Evolutionary conservation across 2,329 filamentous ascomycete genomes (phyloP), one percentile per base, ranked within the genome.

Genomic region (Ceratocystis diversiconidia): DNA sequence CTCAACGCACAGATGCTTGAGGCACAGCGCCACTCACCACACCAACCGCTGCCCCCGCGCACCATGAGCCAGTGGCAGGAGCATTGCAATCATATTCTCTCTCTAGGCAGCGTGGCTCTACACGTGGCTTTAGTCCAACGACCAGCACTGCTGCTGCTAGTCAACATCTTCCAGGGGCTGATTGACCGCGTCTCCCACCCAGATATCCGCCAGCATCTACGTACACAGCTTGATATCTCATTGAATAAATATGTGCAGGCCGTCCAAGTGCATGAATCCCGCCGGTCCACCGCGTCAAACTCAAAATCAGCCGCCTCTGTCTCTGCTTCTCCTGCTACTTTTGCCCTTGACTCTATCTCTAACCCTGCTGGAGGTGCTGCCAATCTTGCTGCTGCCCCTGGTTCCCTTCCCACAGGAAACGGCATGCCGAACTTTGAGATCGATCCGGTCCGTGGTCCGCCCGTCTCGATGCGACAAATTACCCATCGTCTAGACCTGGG

Each of bases 171-270:
- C 5, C 79, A 82, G 68, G 71, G 75, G 0, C 76, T 76, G 4
- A 84, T 85, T 48, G 79, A 82, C 67, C 75, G 78, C 1, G 78
- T 83, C 64, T 72, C 76, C 0, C 82, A 79, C 57, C 76, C 80
- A 0, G 74, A 79, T 41, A 70, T 76, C 15, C 76, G 80, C 44
- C 75, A 77, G 2, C 79, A 81, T 66, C 74, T 84, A 8, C 76
- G 82, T 52, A 76, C 79, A 65, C 76, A 78, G 0, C 78, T 84
- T 2, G 77, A 77, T 25, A 74, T 75, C 12, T 78, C 80, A 3
- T 68, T 82, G 25, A 72, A 79, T 41, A 72, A 76, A 36, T 61
- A 57, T 25, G 25, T 41, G 44, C 36, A 60, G 10, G 57, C 55
- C 12, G 44, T 65, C 30, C 30, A 61, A 30, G 19, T 50, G 4